Evolutionary conservation across 1,284 basidiomycete species (phyloP), one percentile per base, ranked within the genome.

Genomic region (Moesziomyces aphidis): DNA sequence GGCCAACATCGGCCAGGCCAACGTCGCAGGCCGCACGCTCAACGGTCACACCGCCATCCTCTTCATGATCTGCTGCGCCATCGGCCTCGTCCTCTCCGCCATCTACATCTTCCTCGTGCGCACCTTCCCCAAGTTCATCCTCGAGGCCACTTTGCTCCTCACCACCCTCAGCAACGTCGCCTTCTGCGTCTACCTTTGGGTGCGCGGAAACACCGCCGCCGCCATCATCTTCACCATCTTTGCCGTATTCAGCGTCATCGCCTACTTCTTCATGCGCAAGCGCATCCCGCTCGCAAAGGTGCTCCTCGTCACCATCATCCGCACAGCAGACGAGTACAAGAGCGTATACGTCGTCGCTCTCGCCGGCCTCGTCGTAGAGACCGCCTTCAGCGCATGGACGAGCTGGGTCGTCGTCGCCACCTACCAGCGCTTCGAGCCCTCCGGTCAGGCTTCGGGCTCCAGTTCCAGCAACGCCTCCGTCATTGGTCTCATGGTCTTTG

Each of bases 1-100:
- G 24, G 76, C 54, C 10, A 64, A 66, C 39, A 60, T 80, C 9
- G 74, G 81, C 44, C 58, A 21, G 15, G 46, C 94, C 91, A 13
- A 90, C 92, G 31, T 89, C 93, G 50, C 55, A 4, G 75, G 93
- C 91, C 21, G 92, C 95, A 87, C 85, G 88, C 21, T 91, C 93
- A 84, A 88, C 95, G 64, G 69, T 15, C 85, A 86, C 87, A 88
- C 90, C 0, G 87, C 89, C 9, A 91, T 91, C 81, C 88, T 95
- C 39, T 88, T 94, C 46, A 87, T 92, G 46, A 85, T 91, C 49
- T 88, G 90, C 57, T 89, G 89, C 15, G 91, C 87, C 7, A 87
- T 89, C 24, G 90, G 89, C 3, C 84, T 92, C 19, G 81, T 90
- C 17, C 88, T 91, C 11, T 82, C 85, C 3, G 56, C 81, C 45